Conservation (phyloP, 2,329 filamentous ascomycete species). For the Ascomycota sp. region DNA sequence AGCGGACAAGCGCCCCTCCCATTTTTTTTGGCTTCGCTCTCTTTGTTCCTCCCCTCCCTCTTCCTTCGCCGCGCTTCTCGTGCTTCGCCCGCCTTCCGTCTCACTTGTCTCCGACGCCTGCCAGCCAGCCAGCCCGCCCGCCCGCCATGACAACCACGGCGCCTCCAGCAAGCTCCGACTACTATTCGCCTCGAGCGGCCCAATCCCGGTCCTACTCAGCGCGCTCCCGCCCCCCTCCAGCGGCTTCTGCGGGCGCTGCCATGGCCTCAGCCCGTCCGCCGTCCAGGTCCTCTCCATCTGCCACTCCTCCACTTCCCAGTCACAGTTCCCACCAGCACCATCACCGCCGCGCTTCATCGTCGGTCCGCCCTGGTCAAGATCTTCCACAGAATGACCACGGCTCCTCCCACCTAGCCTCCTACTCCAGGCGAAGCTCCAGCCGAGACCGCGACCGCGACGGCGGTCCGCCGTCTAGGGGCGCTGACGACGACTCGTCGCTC, state of each 20-base stretch:
- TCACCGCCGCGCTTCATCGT: constrained; percentile 19
- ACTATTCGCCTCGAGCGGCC: constrained; percentile 7
- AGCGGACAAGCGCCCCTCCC: too few relatives aligned
- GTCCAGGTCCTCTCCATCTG: constrained; percentile 4
- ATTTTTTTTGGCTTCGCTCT: too few relatives aligned
- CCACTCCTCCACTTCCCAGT: constrained; percentile 3
- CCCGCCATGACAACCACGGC: constrained; percentile 11
- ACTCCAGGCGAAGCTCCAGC: constrained; percentile 43
- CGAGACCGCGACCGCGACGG: constrained; percentile 10
- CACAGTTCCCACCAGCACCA: constrained; percentile 8
- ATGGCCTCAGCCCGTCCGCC: constrained; percentile 4
- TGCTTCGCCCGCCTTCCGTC: too few relatives aligned
- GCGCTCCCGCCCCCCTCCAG: constrained; percentile 10
- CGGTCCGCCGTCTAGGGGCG: constrained; percentile 27
- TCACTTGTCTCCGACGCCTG: too few relatives aligned
- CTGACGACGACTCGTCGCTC: constrained; percentile 28
- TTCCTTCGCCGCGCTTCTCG: too few relatives aligned
- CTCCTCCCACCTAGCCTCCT: constrained; percentile 39
- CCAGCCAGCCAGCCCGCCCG: too few relatives aligned
- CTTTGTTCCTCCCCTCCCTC: too few relatives aligned
- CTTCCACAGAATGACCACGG: constrained; percentile 51
- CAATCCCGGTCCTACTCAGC: constrained; percentile 16
- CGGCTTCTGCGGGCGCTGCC: constrained; percentile 5
- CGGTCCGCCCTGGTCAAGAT: constrained; percentile 22
- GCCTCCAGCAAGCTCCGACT: constrained; percentile 6